Conservation (phyloP, 371 early-diverging fungal genomes). For the Mucor plumbeus region DNA sequence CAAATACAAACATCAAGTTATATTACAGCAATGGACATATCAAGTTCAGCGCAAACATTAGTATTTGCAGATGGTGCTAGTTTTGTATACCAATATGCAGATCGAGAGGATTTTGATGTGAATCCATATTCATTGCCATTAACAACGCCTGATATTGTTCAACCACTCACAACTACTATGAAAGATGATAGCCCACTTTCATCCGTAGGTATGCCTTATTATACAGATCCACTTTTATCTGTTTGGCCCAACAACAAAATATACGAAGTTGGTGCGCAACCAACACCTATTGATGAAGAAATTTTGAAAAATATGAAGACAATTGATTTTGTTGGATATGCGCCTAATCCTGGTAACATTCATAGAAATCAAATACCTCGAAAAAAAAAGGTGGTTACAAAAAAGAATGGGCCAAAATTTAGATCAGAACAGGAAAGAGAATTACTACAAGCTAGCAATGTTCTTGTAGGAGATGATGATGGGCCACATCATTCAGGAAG, state of each 20-base stretch:
- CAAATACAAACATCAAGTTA: constrained; percentile 71
- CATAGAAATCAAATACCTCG: constrained; percentile 79
- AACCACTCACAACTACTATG: constrained; percentile 53
- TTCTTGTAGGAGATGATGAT: constrained; percentile 35
- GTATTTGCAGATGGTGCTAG: constrained; percentile 76
- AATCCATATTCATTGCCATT: constrained; percentile 72
- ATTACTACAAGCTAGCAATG: constrained; percentile 49
- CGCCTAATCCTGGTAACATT: constrained; percentile 79
- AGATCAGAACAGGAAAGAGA: constrained; percentile 84
- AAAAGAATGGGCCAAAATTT: constrained; percentile 79
- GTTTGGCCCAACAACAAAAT: constrained; percentile 70
- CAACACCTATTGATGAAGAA: constrained; percentile 74
- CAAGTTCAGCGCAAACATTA: constrained; percentile 75
- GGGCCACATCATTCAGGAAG: constrained; percentile 33
- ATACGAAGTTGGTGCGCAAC: constrained; percentile 72
- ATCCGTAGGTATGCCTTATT: constrained; percentile 81
- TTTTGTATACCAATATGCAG: constrained; percentile 71
- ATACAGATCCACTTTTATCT: constrained; percentile 75
- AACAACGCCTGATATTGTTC: constrained; percentile 62
- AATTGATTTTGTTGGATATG: constrained; percentile 92
- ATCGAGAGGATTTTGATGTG: constrained; percentile 65
- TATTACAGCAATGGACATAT: constrained; percentile 73
- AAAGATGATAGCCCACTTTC: constrained; percentile 78
- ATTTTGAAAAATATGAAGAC: constrained; percentile 80
- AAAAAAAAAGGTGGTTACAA: constrained; percentile 43